phyloP scores from a whole-genome alignment of 2,329 filamentous ascomycete genomes.

The Venturia aucupariae region DNA sequence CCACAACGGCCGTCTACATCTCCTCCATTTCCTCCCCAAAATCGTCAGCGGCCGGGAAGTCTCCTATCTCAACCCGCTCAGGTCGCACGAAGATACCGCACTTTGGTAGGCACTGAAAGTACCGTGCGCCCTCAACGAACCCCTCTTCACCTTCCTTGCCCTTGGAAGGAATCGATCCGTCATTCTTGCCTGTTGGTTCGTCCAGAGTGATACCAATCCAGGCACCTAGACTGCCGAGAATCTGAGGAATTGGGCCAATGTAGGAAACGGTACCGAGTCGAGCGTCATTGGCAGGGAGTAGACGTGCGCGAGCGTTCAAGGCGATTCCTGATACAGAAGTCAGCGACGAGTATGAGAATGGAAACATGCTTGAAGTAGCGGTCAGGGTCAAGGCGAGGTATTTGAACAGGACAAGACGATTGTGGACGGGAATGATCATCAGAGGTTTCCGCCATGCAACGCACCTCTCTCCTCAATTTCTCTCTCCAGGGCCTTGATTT shows the following conservation, averaged over 20 bases:
- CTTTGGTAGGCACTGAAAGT: slow-evolving; percentile 61
- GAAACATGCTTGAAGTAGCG: neutral
- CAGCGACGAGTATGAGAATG: neutral
- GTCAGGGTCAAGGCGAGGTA: neutral
- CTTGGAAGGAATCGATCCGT: slow-evolving; percentile 53
- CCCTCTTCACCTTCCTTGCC: slow-evolving; percentile 3
- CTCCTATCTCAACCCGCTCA: slow-evolving; percentile 67
- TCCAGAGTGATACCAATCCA: slow-evolving; percentile 70
- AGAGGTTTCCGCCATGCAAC: slow-evolving; percentile 16
- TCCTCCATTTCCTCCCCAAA: slow-evolving; percentile 60
- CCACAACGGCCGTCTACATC: slow-evolving; percentile 48
- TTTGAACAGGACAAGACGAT: neutral
- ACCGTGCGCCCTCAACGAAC: slow-evolving; percentile 46
- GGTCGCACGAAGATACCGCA: slow-evolving; percentile 71
- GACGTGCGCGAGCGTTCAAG: slow-evolving; percentile 33
- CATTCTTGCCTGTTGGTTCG: slow-evolving; percentile 75
- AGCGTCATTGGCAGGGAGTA: slow-evolving; percentile 52
- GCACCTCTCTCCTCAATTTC: slow-evolving; percentile 62
- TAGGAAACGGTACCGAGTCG: slow-evolving; percentile 63
- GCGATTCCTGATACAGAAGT: slow-evolving; percentile 25
- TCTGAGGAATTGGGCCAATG: slow-evolving; percentile 65
- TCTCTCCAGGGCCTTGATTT: slow-evolving; percentile 56
- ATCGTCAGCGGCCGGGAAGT: slow-evolving; percentile 45
- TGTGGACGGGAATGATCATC: neutral
- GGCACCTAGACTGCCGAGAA: slow-evolving; percentile 40